phyloP scores from a whole-genome alignment of 1,139 yeast species.

The Pneumocystis carinii region DNA sequence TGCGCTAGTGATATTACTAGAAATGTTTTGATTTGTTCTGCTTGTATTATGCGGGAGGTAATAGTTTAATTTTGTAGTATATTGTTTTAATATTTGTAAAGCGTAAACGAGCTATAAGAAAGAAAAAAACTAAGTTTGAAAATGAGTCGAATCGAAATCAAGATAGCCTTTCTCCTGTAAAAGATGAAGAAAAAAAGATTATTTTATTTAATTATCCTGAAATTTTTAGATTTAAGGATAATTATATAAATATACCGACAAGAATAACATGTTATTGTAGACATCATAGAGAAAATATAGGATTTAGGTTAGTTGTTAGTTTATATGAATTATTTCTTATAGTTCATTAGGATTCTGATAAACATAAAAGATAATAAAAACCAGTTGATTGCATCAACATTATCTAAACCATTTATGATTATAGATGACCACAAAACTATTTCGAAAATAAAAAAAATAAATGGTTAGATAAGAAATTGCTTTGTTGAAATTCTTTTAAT shows the following conservation, averaged over 20 bases:
- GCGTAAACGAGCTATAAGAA: not conserved
- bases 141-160: slow-evolving; percentile 33
- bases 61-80: slow-evolving; percentile 28
- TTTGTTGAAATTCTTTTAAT: not conserved
- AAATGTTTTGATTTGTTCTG: slow-evolving; percentile 64
- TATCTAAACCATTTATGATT: slow-evolving; percentile 65
- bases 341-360: slow-evolving; percentile 37
- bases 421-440: slow-evolving; percentile 77
- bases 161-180: slow-evolving; percentile 67
- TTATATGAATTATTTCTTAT: not conserved
- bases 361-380: slow-evolving; percentile 49
- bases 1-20: slow-evolving; percentile 26
- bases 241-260: slow-evolving; percentile 55
- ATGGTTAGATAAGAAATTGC: not conserved
- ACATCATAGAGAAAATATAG: slow-evolving; percentile 74
- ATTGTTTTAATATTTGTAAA: slow-evolving; percentile 6
- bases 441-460: slow-evolving; percentile 1
- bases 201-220: slow-evolving; percentile 85
- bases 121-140: not conserved
- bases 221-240: slow-evolving; percentile 55
- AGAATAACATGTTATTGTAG: slow-evolving; percentile 91
- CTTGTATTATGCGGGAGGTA: slow-evolving; percentile 83
- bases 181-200: slow-evolving; percentile 59
- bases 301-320: slow-evolving; percentile 35
- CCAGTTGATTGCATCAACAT: slow-evolving; percentile 52